Percentiles rank a stretch among this genome's conserved stretches.
Conservation (phyloP, 345 rosid genomes). For the Aegle marmelos region DNA sequence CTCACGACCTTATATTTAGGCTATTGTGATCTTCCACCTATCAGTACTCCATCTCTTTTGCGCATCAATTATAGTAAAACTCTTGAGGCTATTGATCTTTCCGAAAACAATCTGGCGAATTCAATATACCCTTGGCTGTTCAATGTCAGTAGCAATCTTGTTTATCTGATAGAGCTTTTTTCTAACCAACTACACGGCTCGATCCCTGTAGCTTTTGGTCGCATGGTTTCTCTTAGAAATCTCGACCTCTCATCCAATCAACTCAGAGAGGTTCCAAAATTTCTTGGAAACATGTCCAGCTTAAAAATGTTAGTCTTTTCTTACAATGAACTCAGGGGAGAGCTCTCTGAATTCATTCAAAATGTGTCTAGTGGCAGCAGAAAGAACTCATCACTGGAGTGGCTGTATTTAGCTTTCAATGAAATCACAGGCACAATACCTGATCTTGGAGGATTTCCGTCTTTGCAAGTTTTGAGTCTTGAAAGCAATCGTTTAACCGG, state of each 20-base stretch:
- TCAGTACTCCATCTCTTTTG: background rate
- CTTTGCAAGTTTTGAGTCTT: background rate
- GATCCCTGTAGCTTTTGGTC: background rate
- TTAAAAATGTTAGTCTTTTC: background rate
- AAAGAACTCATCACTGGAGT: slow-evolving; percentile 9
- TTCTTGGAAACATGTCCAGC: background rate
- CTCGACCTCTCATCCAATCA: background rate
- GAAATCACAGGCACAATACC: slow-evolving; percentile 17
- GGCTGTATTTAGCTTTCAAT: background rate
- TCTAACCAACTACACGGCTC: background rate
- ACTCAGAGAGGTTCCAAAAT: background rate
- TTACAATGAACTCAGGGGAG: background rate
- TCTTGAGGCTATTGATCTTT: background rate
- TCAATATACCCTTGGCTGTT: background rate
- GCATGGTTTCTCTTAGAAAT: background rate
- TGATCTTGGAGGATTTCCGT: background rate
- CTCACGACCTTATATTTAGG: background rate
- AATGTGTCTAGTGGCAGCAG: slow-evolving; percentile 3
- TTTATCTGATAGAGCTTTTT: background rate
- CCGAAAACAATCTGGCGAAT: background rate
- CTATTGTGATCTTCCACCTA: background rate
- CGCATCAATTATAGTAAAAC: background rate
- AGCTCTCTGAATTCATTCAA: background rate
- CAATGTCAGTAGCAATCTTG: background rate
- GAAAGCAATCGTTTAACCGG: background rate